Evolutionary conservation across 257 asterid genomes (phyloP).

Genomic region (Agastache rugosa): DNA sequence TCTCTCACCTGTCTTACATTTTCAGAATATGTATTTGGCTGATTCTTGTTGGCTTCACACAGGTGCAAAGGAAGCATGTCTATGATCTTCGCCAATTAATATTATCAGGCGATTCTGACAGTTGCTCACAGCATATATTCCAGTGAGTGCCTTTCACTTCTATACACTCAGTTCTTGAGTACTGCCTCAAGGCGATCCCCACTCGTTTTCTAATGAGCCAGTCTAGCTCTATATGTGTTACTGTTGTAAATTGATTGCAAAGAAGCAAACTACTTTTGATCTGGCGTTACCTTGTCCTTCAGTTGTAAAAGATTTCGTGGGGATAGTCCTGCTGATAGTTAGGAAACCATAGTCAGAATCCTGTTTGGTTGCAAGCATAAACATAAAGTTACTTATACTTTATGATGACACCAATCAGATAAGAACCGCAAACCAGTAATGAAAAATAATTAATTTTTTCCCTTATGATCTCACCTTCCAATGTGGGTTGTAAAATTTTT

Average conservation of each 20-base stretch:
- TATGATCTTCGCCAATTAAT: slow-evolving; percentile 93
- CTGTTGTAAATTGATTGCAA: slow-evolving; percentile 3
- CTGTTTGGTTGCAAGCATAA: neutral
- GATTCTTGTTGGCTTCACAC: slow-evolving; percentile 39
- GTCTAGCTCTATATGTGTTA: neutral
- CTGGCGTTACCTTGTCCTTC: neutral
- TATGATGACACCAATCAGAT: neutral
- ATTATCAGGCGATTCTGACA: slow-evolving; percentile 82
- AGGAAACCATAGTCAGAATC: neutral
- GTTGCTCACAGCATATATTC: slow-evolving; percentile 81
- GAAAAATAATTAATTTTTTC: neutral
- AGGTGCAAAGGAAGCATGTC: slow-evolving; percentile 98
- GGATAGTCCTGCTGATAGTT: neutral
- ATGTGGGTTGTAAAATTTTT: neutral
- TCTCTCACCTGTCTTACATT: neutral
- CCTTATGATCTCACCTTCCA: neutral
- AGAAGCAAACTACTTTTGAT: neutral
- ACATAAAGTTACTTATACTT: neutral
- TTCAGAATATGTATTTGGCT: slow-evolving; percentile 20
- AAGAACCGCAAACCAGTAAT: neutral
- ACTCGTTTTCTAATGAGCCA: slow-evolving; percentile 1
- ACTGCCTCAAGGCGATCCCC: slow-evolving; percentile 16
- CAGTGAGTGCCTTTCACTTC: slow-evolving; percentile 63
- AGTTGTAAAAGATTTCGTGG: neutral
- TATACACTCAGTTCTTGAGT: slow-evolving; percentile 25